phyloP scores from a whole-genome alignment of 306 rosid genomes.

The Gillenia trifoliata region DNA sequence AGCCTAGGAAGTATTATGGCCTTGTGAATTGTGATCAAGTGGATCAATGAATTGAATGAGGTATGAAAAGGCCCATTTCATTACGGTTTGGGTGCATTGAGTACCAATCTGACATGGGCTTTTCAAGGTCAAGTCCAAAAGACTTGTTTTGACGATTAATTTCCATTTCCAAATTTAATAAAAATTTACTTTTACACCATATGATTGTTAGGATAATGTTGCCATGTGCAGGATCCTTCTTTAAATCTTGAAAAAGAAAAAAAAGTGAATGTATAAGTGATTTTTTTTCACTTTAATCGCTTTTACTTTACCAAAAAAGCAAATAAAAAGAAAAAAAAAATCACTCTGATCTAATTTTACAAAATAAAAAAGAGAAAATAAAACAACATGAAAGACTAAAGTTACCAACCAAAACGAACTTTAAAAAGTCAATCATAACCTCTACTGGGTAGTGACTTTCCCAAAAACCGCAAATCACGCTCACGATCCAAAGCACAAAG shows the following conservation, averaged over 20 bases:
- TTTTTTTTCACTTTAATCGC: background rate
- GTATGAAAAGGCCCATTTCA: background rate
- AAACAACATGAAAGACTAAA: background rate
- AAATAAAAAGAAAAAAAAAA: background rate
- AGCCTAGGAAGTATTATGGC: too few species aligned
- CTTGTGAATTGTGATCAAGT: too few species aligned
- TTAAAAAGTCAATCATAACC: constrained; percentile 22
- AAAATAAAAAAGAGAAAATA: background rate
- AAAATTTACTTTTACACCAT: background rate
- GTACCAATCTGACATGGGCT: background rate
- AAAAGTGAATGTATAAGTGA: background rate
- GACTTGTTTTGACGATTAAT: background rate
- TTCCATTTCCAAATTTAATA: background rate
- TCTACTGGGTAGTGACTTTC: constrained; percentile 18
- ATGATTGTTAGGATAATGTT: background rate
- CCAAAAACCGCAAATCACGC: constrained; percentile 26
- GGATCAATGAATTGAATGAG: background rate
- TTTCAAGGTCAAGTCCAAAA: background rate
- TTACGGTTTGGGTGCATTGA: background rate
- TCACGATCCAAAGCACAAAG: background rate
- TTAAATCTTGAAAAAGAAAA: background rate
- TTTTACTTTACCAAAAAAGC: constrained; percentile 22
- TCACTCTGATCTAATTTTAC: constrained; percentile 2
- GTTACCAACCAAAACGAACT: constrained; percentile 13
- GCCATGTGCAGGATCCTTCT: background rate